These are phyloP conservation scores for Solanum chiquidenum DNA, from an alignment of 257 asterid genomes.

Conservation along the genomic window DNA sequence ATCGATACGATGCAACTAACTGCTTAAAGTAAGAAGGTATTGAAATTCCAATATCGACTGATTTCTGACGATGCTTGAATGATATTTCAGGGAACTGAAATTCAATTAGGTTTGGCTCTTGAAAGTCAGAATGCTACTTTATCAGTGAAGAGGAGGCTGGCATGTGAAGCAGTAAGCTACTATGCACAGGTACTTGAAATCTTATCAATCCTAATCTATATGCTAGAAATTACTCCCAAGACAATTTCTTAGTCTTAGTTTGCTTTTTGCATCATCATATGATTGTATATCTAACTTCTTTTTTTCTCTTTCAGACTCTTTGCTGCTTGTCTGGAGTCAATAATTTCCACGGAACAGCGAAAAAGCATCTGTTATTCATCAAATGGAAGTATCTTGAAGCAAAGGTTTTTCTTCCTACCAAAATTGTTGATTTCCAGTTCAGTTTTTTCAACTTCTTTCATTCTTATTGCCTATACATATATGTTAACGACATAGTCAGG, in stretches of 20 bases:
- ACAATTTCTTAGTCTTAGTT: neutral
- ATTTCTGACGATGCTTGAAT: neutral
- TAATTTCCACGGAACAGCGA: conserved; percentile 11
- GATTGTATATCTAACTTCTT: neutral
- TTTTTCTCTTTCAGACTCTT: conserved; percentile 35
- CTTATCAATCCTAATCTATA: neutral
- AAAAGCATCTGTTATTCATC: conserved; percentile 62
- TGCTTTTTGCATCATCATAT: neutral
- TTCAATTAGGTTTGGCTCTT: conserved; percentile 73
- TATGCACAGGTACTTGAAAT: conserved; percentile 38
- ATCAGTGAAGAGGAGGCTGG: conserved; percentile 84
- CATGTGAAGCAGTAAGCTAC: conserved; percentile 67
- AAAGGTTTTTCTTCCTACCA: conserved; percentile 30
- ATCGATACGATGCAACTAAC: neutral
- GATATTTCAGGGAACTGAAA: conserved; percentile 60
- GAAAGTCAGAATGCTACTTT: conserved; percentile 70
- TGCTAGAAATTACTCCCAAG: neutral
- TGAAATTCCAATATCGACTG: neutral
- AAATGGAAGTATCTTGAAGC: conserved; percentile 81
- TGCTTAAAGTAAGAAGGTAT: neutral
- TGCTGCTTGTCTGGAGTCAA: conserved; percentile 32
- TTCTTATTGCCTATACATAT: neutral
- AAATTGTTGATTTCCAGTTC: neutral
- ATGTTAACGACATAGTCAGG: conserved; percentile 19
- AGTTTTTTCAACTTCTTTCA: neutral